Base-by-base conservation (phyloP, 2,329 filamentous ascomycete species). In the Karstenula rhodostoma region DNA sequence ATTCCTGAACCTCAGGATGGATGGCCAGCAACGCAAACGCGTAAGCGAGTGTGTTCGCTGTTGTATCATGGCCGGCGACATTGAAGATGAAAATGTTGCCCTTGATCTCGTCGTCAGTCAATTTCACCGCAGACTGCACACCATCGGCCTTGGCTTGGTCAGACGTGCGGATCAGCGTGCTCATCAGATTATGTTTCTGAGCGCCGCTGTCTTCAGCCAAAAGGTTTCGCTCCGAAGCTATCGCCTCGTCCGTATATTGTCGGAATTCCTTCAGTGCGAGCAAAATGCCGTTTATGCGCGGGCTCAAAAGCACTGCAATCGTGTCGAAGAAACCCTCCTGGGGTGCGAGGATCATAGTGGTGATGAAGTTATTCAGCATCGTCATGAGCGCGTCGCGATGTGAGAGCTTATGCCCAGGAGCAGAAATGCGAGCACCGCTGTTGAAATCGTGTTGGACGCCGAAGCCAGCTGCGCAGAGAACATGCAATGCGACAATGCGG, bases 1-100 rank as follows among this genome's bases (percentile, higher is more conserved):
- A 86, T 3, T 79, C 77, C 68, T 87, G 85, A 73, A 81, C 81
- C 54, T 82, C 68, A 0, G 83, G 82, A 59, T 84, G 73, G 1
- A 77, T 68, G 1, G 82, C 79, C 0, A 86, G 74, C 4, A 84
- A 69, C 1, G 78, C 76, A n/a, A 85, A 65, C 2, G 82, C 79
- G 62, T 82, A 87, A 0, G 80, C 77, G 48, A 86, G 75, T 0
- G 82, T 83, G 54, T 83, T 83, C 2, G 83, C 82, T 0, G 72
- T 75, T 2, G 73, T 74, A 49, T 75, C 73, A 50, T 74, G 68
- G 1, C 73, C 73, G 2, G 71, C 72, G 25, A 73, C 55, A 15
- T 64, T 73, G 55, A 73, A 74, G 17, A 72, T 67, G 60, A 75
- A 76, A 6, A 75, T 53, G 57, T 76, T 76, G 15, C 72, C 73